Evolutionary conservation across 2,329 filamentous ascomycete genomes (phyloP), one percentile per base, ranked within the genome.

Genomic region (Albophoma yamanashiensis): DNA sequence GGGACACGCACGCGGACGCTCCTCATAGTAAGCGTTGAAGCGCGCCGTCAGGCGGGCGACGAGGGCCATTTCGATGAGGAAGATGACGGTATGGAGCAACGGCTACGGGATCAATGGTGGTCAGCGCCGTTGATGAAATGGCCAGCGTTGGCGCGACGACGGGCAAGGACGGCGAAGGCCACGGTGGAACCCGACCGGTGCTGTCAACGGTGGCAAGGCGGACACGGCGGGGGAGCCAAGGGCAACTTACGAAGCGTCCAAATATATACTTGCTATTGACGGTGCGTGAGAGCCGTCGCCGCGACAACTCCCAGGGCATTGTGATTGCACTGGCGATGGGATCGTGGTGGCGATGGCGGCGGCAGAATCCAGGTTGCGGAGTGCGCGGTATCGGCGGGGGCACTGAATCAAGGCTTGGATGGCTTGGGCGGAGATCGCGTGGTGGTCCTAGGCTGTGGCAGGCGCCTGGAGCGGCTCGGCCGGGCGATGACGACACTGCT

Each of bases 21-120:
- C 87, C 66, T 91, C 88, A 83, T 97, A 99, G 78, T 95, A 96
- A 66, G 86, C 83, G 76, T 96, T 97, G 81, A 96, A 99, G 71
- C 91, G 90, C 68, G 90, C 84, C 55, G 88, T 87, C 59, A 99
- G 79, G 65, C 94, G 83, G 66, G 88, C 89, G 63, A 93, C 84
- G 73, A 96, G 86, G 61, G 86, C 86, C 86, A 97, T 90, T 76
- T 99, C 89, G 75, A 96, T 82, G 53, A 97, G 74, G 73, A 96
- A 89, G 64, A 97, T 83, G 69, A 95, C 79, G 62, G 86, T 81
- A 78, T 97, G 92, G 61, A 97, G 79, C 59, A 97, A 80, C 69
- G 94, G 93, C 94, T 97, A 74, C 65, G 64, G 59, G 7, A 11
- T 38, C 8, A 38, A 36, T 15, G n/a, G n/a, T n/a, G n/a, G 50